phyloP scores from a whole-genome alignment of 768 basidiomycete species.

The button mushroom (Agaricus bisporus) region DNA sequence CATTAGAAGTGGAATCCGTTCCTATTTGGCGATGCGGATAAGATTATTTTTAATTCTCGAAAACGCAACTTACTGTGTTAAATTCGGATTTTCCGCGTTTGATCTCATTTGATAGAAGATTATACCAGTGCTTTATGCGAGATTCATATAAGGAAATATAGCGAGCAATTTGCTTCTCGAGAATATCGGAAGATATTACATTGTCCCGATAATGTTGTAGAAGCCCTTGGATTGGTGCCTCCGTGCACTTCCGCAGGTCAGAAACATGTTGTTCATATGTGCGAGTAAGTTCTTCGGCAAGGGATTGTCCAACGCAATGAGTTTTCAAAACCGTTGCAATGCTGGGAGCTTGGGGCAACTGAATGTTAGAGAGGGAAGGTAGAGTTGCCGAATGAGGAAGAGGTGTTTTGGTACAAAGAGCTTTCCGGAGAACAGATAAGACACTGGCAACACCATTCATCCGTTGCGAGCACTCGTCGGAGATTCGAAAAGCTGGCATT shows the following conservation, averaged over 20 bases:
- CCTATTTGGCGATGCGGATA: conserved; percentile 20
- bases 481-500: too few relatives aligned
- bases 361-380: too few relatives aligned
- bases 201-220: not conserved
- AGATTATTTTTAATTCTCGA: not conserved
- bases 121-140: not conserved
- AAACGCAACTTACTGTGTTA: not conserved
- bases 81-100: not conserved
- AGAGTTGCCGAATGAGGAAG: too few relatives aligned
- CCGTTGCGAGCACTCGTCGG: too few relatives aligned
- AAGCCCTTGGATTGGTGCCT: not conserved
- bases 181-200: not conserved
- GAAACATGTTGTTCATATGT: not conserved
- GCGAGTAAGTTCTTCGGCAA: not conserved
- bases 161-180: not conserved
- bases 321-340: not conserved
- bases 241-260: not conserved
- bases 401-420: not conserved
- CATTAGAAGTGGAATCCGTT: conserved; percentile 39
- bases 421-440: not conserved
- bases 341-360: not conserved
- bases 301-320: too few relatives aligned
- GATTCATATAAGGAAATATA: not conserved
- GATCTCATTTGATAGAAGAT: not conserved
- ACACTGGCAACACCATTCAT: conserved; percentile 6